Conservation (phyloP, 1,139 yeast species). For the Casaregolazyma suthepensis region DNA sequence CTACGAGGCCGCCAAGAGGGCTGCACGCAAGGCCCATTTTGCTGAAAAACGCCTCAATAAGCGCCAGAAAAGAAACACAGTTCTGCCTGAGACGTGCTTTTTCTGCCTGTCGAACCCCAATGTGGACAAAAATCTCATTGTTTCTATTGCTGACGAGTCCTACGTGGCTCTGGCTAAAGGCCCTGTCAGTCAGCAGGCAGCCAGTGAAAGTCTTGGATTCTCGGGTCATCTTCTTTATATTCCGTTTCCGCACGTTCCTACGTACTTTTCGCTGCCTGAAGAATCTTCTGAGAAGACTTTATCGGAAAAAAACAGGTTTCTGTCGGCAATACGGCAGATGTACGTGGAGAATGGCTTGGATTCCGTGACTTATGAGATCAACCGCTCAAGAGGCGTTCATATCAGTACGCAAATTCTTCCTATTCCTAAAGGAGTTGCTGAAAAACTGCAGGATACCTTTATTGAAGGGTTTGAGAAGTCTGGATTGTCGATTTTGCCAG, state of each 20-base stretch:
- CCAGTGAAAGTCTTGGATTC: constrained; percentile 36
- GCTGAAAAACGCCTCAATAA: background rate
- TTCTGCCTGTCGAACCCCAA: constrained; percentile 80
- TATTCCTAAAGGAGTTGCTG: constrained; percentile 16
- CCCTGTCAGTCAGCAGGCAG: constrained; percentile 52
- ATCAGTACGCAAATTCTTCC: constrained; percentile 34
- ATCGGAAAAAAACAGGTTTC: constrained; percentile 22
- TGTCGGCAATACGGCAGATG: constrained; percentile 22
- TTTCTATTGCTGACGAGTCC: constrained; percentile 60
- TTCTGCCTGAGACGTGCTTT: constrained; percentile 46
- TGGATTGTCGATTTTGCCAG: constrained; percentile 12
- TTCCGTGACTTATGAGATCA: constrained; percentile 29
- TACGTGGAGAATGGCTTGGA: constrained; percentile 19
- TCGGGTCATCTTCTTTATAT: constrained; percentile 80
- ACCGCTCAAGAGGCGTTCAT: constrained; percentile 31
- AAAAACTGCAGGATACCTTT: constrained; percentile 18
- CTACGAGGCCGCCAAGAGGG: background rate
- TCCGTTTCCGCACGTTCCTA: constrained; percentile 73
- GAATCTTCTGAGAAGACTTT: constrained; percentile 13
- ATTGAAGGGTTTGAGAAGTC: constrained; percentile 19
- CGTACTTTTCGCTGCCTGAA: constrained; percentile 18
- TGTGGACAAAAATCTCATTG: constrained; percentile 72
- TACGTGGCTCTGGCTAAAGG: constrained; percentile 85
- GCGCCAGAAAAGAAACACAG: background rate
- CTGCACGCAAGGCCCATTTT: background rate